phyloP scores from a whole-genome alignment of 352 stramenopile species.

The Phytophthora fragariae region DNA sequence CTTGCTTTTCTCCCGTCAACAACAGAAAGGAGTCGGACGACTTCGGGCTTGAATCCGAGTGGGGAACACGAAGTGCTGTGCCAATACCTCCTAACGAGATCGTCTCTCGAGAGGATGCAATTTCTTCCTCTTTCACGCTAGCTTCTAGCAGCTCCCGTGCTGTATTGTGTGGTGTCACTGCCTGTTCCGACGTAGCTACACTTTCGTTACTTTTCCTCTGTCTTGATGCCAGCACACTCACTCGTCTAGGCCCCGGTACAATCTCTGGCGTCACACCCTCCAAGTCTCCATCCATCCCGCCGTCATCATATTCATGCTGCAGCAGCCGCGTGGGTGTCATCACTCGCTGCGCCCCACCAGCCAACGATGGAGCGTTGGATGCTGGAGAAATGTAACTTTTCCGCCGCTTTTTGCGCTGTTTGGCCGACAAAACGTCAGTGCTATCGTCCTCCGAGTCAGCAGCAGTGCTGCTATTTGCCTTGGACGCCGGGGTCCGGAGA shows the following conservation, averaged over 20 bases:
- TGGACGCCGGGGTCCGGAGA: not conserved
- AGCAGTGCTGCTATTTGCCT: not conserved
- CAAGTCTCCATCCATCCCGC: conserved; percentile 37
- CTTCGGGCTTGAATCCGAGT: not conserved
- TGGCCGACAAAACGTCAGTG: not conserved
- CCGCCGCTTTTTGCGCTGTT: conserved; percentile 46
- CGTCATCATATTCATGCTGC: conserved; percentile 37
- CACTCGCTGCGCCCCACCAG: conserved; percentile 66
- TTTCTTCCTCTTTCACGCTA: conserved; percentile 18
- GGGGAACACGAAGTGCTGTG: conserved; percentile 21
- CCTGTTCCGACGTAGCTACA: not conserved
- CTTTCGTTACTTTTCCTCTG: conserved; percentile 24
- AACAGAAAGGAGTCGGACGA: not conserved
- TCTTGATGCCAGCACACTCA: conserved; percentile 28
- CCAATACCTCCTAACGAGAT: conserved; percentile 35
- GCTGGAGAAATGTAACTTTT: conserved; percentile 64
- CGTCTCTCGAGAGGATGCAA: conserved; percentile 23
- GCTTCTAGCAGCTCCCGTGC: not conserved
- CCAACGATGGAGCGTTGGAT: conserved; percentile 50
- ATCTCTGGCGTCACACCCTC: conserved; percentile 31
- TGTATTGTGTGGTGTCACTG: conserved; percentile 12
- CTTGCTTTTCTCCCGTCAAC: conserved; percentile 21
- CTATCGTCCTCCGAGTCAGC: conserved; percentile 4
- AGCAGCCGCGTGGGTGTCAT: conserved; percentile 53
- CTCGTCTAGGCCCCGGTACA: conserved; percentile 27